phyloP scores from a whole-genome alignment of 148 eudicot species.

The Mesembryanthemum crystallinum region DNA sequence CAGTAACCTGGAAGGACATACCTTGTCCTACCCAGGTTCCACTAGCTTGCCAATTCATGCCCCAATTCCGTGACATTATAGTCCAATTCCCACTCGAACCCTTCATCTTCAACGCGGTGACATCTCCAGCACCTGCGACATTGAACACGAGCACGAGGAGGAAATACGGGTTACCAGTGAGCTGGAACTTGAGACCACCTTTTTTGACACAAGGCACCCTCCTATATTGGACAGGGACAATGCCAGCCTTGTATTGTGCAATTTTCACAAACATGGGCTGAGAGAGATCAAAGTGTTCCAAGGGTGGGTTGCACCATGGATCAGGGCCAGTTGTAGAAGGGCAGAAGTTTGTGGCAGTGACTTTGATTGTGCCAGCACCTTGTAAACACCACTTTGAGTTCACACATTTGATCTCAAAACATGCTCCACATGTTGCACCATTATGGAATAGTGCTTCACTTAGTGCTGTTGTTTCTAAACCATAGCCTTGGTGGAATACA shows the following conservation, averaged over 20 bases:
- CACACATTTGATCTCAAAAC: constrained; percentile 26
- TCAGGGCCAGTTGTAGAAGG: constrained; percentile 23
- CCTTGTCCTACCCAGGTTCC: background rate
- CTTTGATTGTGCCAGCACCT: constrained; percentile 18
- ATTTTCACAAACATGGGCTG: constrained; percentile 24
- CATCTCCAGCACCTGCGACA: constrained; percentile 31
- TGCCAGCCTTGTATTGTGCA: constrained; percentile 25
- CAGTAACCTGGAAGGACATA: constrained; percentile 18
- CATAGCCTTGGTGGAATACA: constrained; percentile 17
- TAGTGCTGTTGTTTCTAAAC: constrained; percentile 29
- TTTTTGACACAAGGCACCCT: constrained; percentile 17
- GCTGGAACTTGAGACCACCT: constrained; percentile 21
- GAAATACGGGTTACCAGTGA: constrained; percentile 24
- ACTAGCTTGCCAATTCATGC: constrained; percentile 24
- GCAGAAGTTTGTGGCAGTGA: constrained; percentile 32
- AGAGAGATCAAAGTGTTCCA: constrained; percentile 27
- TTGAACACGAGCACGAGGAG: constrained; percentile 24
- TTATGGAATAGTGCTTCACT: constrained; percentile 18
- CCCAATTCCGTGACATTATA: constrained; percentile 24
- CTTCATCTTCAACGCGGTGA: constrained; percentile 19
- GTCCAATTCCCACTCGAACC: background rate
- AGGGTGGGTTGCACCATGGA: constrained; percentile 31
- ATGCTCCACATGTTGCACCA: constrained; percentile 30
- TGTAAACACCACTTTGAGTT: constrained; percentile 26
- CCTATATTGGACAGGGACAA: constrained; percentile 26